Percentiles rank a stretch among this genome's conserved stretches.
phyloP scores from a whole-genome alignment of 768 basidiomycete genomes.

The Leccinum fibrillosum region DNA sequence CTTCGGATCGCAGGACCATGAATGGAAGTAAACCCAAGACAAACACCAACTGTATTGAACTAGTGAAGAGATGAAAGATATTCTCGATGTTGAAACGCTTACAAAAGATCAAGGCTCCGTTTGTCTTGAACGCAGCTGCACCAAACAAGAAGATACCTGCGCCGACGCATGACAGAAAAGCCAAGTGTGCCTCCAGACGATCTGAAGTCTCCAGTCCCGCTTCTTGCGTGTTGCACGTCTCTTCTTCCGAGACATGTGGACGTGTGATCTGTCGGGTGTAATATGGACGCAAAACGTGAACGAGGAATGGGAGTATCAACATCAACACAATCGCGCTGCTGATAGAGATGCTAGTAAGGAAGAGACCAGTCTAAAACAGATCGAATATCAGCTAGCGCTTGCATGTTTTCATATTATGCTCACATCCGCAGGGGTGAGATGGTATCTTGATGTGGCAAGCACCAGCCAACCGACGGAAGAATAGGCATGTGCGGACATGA shows the following conservation, averaged over 20 bases:
- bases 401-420: not conserved
- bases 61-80: not conserved
- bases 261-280: conserved; percentile 11
- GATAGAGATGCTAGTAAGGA: conserved; percentile 17
- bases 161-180: conserved; percentile 19
- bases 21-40: conserved; percentile 14
- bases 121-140: conserved; percentile 13
- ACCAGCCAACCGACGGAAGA: conserved; percentile 16
- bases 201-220: conserved; percentile 19
- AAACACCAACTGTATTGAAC: conserved; percentile 11
- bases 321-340: conserved; percentile 18
- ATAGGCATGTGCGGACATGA: conserved; percentile 15
- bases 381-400: not conserved
- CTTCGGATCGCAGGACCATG: conserved; percentile 24
- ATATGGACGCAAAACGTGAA: conserved; percentile 26
- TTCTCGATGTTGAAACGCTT: not conserved
- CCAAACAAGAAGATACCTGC: conserved; percentile 9
- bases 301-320: conserved; percentile 18
- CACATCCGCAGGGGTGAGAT: conserved; percentile 29
- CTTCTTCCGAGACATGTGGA: not conserved
- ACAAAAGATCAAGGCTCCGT: conserved; percentile 13
- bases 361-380: conserved; percentile 24
- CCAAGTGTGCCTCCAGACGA: conserved; percentile 28
- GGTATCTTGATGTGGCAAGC: conserved; percentile 23
- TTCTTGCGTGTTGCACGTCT: not conserved